These are phyloP conservation scores for Decorospora gaudefroyi DNA, from an alignment of 2,329 filamentous ascomycete species.

Conservation along the genomic window DNA sequence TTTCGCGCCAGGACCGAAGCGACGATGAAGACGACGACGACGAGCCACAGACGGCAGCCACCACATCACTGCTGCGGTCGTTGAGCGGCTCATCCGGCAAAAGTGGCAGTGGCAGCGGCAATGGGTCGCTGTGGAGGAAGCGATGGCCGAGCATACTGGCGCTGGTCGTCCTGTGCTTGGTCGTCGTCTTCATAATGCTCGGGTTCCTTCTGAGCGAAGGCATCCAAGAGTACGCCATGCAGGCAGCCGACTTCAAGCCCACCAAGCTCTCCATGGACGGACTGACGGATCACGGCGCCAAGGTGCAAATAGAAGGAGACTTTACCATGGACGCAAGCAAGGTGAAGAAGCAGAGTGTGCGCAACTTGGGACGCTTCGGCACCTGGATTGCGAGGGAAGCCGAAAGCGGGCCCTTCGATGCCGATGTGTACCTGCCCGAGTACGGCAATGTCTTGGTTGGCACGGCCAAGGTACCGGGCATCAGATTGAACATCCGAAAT, in stretches of 20 bases:
- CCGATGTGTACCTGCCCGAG: conserved; percentile 80
- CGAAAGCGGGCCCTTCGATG: conserved; percentile 71
- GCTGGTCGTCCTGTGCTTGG: conserved; percentile 65
- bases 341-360: conserved; percentile 71
- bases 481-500: conserved; percentile 77
- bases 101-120: conserved; percentile 30
- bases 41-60: conserved; percentile 36
- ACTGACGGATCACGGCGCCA: conserved; percentile 77
- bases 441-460: conserved; percentile 79
- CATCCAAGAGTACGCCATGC: conserved; percentile 82
- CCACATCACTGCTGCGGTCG: conserved; percentile 45
- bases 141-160: conserved; percentile 82
- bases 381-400: conserved; percentile 81
- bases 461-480: conserved; percentile 72
- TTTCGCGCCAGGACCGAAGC: conserved; percentile 35
- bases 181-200: conserved; percentile 73
- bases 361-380: conserved; percentile 74
- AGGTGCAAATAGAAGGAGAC: conserved; percentile 77
- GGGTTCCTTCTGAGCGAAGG: conserved; percentile 81
- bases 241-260: conserved; percentile 80
- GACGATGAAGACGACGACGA: conserved; percentile 26
- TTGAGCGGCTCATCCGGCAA: conserved; percentile 32
- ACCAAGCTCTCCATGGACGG: conserved; percentile 83
- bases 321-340: conserved; percentile 78
- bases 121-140: conserved; percentile 46